phyloP scores from a whole-genome alignment of 2,329 filamentous ascomycete genomes.

The Passalora sequoiae region DNA sequence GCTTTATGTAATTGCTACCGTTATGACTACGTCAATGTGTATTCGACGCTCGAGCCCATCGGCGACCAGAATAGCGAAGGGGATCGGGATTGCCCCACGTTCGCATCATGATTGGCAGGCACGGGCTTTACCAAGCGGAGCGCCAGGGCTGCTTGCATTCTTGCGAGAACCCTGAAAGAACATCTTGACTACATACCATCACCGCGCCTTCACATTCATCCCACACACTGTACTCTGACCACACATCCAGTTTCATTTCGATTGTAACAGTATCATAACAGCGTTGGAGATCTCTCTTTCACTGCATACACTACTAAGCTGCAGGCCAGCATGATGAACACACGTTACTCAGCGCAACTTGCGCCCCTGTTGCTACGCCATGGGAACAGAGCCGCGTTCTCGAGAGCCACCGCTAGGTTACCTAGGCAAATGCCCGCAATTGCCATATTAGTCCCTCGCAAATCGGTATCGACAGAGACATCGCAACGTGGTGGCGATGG shows the following conservation, averaged over 20 bases:
- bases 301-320: slow-evolving; percentile 10
- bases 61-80: too few species aligned
- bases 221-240: too few species aligned
- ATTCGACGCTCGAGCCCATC: too few species aligned
- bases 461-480: slow-evolving; percentile 52
- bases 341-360: slow-evolving; percentile 41
- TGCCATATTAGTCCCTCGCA: slow-evolving; percentile 53
- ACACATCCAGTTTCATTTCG: background rate
- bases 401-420: slow-evolving; percentile 37
- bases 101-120: too few species aligned
- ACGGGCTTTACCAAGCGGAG: too few species aligned
- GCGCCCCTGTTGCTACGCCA: slow-evolving; percentile 45
- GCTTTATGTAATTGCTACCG: too few species aligned
- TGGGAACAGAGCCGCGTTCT: slow-evolving; percentile 40
- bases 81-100: too few species aligned
- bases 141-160: too few species aligned
- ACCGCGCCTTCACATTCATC: too few species aligned
- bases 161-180: too few species aligned
- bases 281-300: slow-evolving; percentile 6
- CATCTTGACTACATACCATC: slow-evolving; percentile 4
- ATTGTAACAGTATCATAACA: background rate
- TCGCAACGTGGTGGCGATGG: slow-evolving; percentile 41
- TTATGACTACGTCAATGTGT: too few species aligned
- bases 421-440: slow-evolving; percentile 52
- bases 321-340: slow-evolving; percentile 41